phyloP scores from a whole-genome alignment of 1,284 basidiomycete species.

The Ceratobasidium papillatum region DNA sequence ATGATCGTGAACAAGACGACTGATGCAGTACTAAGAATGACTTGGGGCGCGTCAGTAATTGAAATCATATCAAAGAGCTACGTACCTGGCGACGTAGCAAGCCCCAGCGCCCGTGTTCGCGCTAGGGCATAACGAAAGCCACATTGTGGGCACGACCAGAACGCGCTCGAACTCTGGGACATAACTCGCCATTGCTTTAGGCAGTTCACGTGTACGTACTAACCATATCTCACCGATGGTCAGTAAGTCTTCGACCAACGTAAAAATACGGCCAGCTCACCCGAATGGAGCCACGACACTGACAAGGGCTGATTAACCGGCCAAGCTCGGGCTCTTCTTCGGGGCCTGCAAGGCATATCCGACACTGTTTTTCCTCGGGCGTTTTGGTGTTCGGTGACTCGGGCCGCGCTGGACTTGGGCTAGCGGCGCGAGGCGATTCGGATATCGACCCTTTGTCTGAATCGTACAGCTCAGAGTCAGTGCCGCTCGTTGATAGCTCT shows the following conservation, averaged over 20 bases:
- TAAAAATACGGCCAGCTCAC: constrained; percentile 56
- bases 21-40: constrained; percentile 70
- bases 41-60: constrained; percentile 53
- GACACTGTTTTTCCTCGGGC: constrained; percentile 55
- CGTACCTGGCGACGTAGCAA: constrained; percentile 76
- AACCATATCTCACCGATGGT: constrained; percentile 42
- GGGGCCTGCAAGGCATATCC: constrained; percentile 75
- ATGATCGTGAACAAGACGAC: constrained; percentile 70
- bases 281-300: constrained; percentile 80
- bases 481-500: neutral
- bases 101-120: constrained; percentile 69
- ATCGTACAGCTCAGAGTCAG: neutral
- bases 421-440: constrained; percentile 22
- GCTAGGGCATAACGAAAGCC: constrained; percentile 76
- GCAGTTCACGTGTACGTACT: constrained; percentile 81
- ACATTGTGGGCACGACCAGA: constrained; percentile 79
- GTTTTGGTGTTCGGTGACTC: constrained; percentile 16
- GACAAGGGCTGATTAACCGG: constrained; percentile 76
- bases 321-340: constrained; percentile 63
- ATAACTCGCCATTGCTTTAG: constrained; percentile 74
- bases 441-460: neutral
- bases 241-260: constrained; percentile 28
- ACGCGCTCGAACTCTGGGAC: constrained; percentile 65
- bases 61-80: constrained; percentile 29
- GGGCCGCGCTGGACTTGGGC: constrained; percentile 1